Base-by-base conservation (phyloP, 208 protist species). In the Leishmania gerbilli region DNA sequence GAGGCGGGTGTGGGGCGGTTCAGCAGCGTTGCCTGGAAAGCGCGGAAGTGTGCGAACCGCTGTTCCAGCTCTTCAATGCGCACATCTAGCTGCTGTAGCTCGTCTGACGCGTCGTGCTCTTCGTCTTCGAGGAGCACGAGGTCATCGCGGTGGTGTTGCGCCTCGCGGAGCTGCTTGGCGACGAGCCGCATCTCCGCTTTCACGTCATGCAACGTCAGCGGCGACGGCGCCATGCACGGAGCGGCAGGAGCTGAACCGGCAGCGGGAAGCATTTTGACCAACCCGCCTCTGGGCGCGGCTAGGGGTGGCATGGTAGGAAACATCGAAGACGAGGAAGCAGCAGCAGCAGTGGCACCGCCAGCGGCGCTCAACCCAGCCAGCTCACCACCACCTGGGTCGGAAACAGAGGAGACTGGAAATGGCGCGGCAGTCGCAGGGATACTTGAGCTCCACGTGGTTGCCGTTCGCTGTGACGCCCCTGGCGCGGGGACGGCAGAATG, bases 71-170 rank as follows among this genome's bases (percentile, higher is more conserved):
- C 77, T 3, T 53, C 65, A 40, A 95, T 93, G 42, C 62, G 17
- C 6, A 60, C 81, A 67, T 97, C 93, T 7, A 89, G 76, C 62
- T 84, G 82, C 34, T n/a, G 74, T 17, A 95, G 75, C 77, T 84
- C 83, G 19, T 24, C 45, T 9, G 79, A 87, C 6, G 79, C 74
- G 83, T 97, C 90, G 80, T 92, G 79, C 71, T 94, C 86, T 81
- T 95, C 93, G 77, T 95, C 90, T 77, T 97, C 91, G 21, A 88
- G 77, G 9, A 95, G 80, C 34, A 97, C 74, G 34, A 95, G 74
- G 42, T 97, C 92, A 56, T 97, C 92, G 47, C 92, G 90, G 15
- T 74, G 79, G 68, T 88, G 89, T 75, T 95, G 91, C 21, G 87
- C 89, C 58, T 67, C 58, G 11, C 89, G 87, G 27, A 96, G 89